These are phyloP conservation scores for Quercus bicolor DNA, from an alignment of 306 rosid species.

Conservation along the genomic window DNA sequence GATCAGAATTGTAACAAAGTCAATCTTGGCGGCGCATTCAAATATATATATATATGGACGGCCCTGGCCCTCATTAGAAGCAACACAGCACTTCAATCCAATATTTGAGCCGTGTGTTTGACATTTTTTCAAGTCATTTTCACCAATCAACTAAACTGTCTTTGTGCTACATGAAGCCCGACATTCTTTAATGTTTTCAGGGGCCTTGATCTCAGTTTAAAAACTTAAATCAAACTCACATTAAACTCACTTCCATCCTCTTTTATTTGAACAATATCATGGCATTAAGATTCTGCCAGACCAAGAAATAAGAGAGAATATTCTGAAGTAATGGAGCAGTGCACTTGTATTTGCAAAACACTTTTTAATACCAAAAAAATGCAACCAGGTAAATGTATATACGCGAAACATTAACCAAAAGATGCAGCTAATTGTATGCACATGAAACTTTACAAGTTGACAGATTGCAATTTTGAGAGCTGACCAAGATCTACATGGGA, in stretches of 20 bases:
- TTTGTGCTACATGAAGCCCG: too few species aligned
- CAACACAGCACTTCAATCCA: background rate
- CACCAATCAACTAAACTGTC: background rate
- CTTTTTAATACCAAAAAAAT: background rate
- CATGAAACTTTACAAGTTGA: conserved; percentile 31
- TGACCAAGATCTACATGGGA: conserved; percentile 10
- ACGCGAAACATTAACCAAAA: background rate
- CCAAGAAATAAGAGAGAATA: background rate
- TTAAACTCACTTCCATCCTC: too few species aligned
- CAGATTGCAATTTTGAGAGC: conserved; percentile 21
- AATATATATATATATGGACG: background rate
- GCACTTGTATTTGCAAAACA: background rate
- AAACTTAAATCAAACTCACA: too few species aligned
- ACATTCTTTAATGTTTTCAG: too few species aligned
- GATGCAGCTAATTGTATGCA: conserved; percentile 8
- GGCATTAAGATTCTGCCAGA: background rate
- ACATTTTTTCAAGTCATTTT: background rate
- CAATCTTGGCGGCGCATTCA: conserved; percentile 16
- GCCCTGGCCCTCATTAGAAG: background rate
- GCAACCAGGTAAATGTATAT: background rate
- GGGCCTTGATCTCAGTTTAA: too few species aligned
- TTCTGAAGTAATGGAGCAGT: background rate
- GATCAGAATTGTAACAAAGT: background rate
- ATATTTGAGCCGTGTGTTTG: background rate
- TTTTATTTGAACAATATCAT: background rate